Conservation (phyloP, 495 filamentous ascomycete species). For the Echria macrotheca region DNA sequence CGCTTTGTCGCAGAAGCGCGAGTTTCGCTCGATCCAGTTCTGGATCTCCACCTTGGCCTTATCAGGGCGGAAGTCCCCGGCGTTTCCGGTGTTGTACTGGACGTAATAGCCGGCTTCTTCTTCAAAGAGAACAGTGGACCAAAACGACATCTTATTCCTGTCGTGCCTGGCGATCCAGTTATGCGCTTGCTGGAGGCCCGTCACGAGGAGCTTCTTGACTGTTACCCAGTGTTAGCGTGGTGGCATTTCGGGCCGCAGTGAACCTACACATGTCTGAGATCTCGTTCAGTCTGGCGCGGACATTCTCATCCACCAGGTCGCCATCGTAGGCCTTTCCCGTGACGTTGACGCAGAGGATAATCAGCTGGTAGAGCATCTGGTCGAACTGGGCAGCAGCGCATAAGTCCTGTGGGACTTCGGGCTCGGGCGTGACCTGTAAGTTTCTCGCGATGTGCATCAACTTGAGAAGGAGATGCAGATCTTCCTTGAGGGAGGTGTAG, state of each 20-base stretch:
- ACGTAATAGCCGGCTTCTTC: slow-evolving; percentile 45
- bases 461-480: slow-evolving; percentile 79
- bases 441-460: slow-evolving; percentile 81
- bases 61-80: slow-evolving; percentile 41
- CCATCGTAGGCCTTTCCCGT: slow-evolving; percentile 88
- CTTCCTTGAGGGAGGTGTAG: slow-evolving; percentile 66
- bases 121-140: slow-evolving; percentile 76
- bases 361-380: slow-evolving; percentile 73
- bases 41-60: slow-evolving; percentile 37
- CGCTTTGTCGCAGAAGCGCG: slow-evolving; percentile 38
- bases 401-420: slow-evolving; percentile 77
- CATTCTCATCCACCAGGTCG: slow-evolving; percentile 66
- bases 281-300: slow-evolving; percentile 43
- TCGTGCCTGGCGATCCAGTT: slow-evolving; percentile 92
- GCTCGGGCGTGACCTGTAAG: slow-evolving; percentile 66
- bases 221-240: slow-evolving; percentile 16
- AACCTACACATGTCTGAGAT: slow-evolving; percentile 50
- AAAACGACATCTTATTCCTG: slow-evolving; percentile 82
- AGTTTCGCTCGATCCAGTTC: slow-evolving; percentile 52
- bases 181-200: slow-evolving; percentile 82
- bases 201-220: slow-evolving; percentile 87
- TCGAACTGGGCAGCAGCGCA: slow-evolving; percentile 74
- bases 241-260: not conserved
- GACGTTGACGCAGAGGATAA: slow-evolving; percentile 79
- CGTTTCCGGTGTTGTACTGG: slow-evolving; percentile 33